Evolutionary conservation across 345 rosid species (phyloP).

Genomic region (Carallia brachiata): DNA sequence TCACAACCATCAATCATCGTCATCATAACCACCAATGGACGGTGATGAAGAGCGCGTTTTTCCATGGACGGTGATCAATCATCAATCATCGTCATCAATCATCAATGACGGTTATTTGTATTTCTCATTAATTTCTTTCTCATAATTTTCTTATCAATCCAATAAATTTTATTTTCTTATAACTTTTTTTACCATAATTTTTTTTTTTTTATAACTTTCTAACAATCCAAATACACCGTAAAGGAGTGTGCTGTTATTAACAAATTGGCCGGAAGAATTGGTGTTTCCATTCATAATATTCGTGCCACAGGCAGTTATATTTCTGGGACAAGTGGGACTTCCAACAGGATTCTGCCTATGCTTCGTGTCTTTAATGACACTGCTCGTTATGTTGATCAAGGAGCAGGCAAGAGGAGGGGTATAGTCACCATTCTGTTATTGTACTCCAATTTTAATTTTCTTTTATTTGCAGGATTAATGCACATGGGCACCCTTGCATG

Average conservation of each 20-base stretch:
- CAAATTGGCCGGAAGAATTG: conserved; percentile 87
- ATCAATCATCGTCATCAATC: too few species aligned
- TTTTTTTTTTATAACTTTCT: conserved; percentile 27
- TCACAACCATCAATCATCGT: too few species aligned
- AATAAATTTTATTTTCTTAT: too few species aligned
- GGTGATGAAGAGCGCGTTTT: too few species aligned
- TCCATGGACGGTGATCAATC: too few species aligned
- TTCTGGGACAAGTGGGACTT: conserved; percentile 64
- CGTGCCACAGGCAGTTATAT: conserved; percentile 67
- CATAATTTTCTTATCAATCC: background rate
- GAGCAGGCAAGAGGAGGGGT: conserved; percentile 83
- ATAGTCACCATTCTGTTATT: conserved; percentile 2
- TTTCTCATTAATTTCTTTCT: too few species aligned
- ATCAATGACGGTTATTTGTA: too few species aligned
- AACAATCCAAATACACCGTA: conserved; percentile 21
- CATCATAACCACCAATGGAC: too few species aligned
- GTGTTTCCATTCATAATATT: conserved; percentile 76
- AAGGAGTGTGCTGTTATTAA: conserved; percentile 91
- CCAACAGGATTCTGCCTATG: conserved; percentile 78
- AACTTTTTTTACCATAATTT: too few species aligned
- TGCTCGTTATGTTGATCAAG: conserved; percentile 79
- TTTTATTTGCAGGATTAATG: background rate
- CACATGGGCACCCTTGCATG: background rate
- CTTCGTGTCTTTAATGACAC: conserved; percentile 70
- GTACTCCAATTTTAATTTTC: background rate